Evolutionary conservation across 140 eudicot genomes (phyloP).

Genomic region (Cichorium intybus): DNA sequence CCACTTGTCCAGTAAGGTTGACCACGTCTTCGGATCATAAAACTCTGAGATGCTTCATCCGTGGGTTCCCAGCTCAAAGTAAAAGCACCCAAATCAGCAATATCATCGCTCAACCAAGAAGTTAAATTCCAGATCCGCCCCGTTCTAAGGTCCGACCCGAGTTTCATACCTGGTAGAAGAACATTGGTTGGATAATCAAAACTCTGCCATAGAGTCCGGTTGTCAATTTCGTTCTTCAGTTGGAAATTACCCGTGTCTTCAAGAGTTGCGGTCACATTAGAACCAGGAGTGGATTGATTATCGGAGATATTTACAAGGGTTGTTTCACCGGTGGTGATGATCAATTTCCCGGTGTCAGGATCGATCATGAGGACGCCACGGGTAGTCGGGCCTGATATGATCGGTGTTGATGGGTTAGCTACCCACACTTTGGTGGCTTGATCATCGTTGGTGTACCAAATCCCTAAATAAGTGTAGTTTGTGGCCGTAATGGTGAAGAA

Average conservation of each 20-base stretch:
- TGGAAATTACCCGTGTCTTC: conserved; percentile 43
- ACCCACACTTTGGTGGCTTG: conserved; percentile 31
- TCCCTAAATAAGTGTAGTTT: conserved; percentile 36
- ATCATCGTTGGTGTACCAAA: conserved; percentile 36
- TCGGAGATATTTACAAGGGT: conserved; percentile 16
- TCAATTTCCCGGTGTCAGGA: conserved; percentile 21
- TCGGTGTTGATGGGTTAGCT: conserved; percentile 37
- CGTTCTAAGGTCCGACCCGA: conserved; percentile 33
- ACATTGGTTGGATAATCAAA: too few species aligned
- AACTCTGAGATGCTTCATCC: too few species aligned
- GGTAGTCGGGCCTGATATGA: not conserved
- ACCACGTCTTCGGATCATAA: conserved; percentile 28
- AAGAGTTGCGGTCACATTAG: conserved; percentile 23
- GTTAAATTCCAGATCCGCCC: conserved; percentile 39
- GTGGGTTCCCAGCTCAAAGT: too few species aligned
- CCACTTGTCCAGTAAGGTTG: conserved; percentile 45
- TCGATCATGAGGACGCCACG: conserved; percentile 22
- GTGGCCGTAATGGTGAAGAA: conserved; percentile 21
- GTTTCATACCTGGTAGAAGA: conserved; percentile 55
- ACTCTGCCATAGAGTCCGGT: conserved; percentile 38
- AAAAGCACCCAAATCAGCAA: too few species aligned
- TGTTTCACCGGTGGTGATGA: conserved; percentile 11
- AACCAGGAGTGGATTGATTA: not conserved
- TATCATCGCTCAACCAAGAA: conserved; percentile 34
- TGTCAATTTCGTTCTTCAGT: conserved; percentile 6